Conservation (phyloP, 2,329 filamentous ascomycete genomes). For the Fusarium concolor region DNA sequence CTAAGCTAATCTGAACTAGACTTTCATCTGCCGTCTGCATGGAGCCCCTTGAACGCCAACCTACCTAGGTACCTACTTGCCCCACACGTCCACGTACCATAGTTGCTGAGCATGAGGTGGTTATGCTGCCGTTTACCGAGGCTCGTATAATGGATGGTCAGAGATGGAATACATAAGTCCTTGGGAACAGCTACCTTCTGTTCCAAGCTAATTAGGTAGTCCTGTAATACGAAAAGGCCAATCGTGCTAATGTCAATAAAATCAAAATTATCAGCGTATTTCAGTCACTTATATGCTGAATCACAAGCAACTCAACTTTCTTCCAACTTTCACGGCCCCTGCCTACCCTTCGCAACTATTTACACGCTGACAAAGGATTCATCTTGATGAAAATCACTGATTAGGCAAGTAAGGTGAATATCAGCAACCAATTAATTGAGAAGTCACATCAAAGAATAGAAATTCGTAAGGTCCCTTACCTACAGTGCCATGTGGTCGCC, state of each 20-base stretch:
- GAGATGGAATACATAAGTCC: too few relatives aligned
- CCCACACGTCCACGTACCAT: not conserved
- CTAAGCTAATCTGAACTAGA: not conserved
- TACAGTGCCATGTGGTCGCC: constrained; percentile 28
- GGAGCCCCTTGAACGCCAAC: too few relatives aligned
- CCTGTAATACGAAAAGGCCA: not conserved
- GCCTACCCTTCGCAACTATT: not conserved
- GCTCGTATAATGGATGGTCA: constrained; percentile 22
- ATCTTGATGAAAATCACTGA: not conserved
- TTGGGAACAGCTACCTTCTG: too few relatives aligned
- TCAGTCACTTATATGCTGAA: too few relatives aligned
- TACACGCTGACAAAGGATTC: not conserved
- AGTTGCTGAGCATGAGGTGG: not conserved
- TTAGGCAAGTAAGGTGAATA: not conserved
- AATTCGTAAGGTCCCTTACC: not conserved
- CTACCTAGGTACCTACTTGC: not conserved
- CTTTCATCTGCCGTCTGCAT: too few relatives aligned
- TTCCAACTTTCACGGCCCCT: too few relatives aligned
- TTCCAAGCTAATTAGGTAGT: too few relatives aligned
- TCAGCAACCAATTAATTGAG: not conserved
- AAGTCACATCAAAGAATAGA: not conserved
- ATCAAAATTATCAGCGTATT: too few relatives aligned
- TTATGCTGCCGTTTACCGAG: constrained; percentile 10
- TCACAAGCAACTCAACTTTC: too few relatives aligned
- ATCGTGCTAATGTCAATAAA: not conserved